These are phyloP conservation scores for Xanthoconium stramineum DNA, from an alignment of 768 basidiomycete species.

Conservation along the genomic window DNA sequence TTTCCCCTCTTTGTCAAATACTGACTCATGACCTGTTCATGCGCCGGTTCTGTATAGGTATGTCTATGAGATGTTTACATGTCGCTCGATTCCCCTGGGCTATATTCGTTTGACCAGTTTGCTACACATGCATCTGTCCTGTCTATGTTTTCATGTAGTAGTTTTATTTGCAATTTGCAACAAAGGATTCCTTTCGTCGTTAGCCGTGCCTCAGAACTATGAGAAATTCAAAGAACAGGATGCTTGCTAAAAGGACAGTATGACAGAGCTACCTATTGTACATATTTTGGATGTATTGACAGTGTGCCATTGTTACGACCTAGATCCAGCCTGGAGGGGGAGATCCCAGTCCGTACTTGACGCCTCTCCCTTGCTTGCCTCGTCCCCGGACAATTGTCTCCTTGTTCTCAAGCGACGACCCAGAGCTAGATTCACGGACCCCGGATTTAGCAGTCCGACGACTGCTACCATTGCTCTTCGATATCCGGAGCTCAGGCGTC, in stretches of 20 bases:
- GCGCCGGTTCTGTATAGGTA: slow-evolving; percentile 28
- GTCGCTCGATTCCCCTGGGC: slow-evolving; percentile 18
- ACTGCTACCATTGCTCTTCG: background rate
- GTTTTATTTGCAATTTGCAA: slow-evolving; percentile 11
- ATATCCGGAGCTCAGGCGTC: slow-evolving; percentile 5
- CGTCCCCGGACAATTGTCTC: slow-evolving; percentile 11
- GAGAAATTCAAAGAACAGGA: background rate
- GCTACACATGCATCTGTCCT: slow-evolving; percentile 15
- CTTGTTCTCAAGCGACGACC: slow-evolving; percentile 13
- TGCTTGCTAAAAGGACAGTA: background rate
- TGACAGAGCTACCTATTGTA: background rate
- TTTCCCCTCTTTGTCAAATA: slow-evolving; percentile 25
- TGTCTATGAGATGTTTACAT: slow-evolving; percentile 26
- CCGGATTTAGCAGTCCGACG: background rate
- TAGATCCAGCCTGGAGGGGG: slow-evolving; percentile 51
- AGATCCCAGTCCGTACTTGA: slow-evolving; percentile 5
- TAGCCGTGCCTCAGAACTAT: background rate
- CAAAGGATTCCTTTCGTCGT: slow-evolving; percentile 6
- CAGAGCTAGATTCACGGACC: slow-evolving; percentile 4
- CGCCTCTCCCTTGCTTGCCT: slow-evolving; percentile 5
- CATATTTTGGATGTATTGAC: background rate
- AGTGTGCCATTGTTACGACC: background rate
- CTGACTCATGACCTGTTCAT: slow-evolving; percentile 30
- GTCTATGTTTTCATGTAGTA: slow-evolving; percentile 23
- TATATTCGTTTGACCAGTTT: slow-evolving; percentile 11